Base-by-base conservation (phyloP, 2,329 filamentous ascomycete genomes). In the Trichothecium sympodiale region DNA sequence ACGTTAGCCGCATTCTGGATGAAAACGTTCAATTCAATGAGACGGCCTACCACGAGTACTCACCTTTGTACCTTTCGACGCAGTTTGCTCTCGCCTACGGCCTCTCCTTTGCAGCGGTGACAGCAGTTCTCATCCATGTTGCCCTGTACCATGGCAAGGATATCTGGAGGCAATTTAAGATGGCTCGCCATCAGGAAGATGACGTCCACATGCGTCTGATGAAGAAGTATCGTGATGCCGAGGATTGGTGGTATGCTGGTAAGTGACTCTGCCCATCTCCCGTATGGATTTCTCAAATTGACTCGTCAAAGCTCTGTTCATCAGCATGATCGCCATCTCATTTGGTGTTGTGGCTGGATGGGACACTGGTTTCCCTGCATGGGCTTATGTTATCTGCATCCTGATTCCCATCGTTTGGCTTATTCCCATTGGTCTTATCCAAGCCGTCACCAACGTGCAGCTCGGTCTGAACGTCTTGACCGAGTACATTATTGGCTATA, bases 401-500 rank as follows among this genome's bases (percentile, higher is more conserved):
- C 44, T 72, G 23, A 64, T 78, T 17, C 70, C 72, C 3, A 52
- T 75, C 26, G 47, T 77, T 25, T 77, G 73, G 69, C 62, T 73
- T 35, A 65, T 78, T 17, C 74, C 74, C 8, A 70, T 76, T 36
- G 74, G 74, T 34, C 68, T 79, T 43, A 64, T 78, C 32, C 71
- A 77, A 48, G 74, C 69, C 37, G 69, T 76, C 38, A 74, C 73
- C 29, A 76, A 77, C 51, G 69, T 71, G 35, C 71, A 77, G 50
- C 62, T 83, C 4, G 77, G 77, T 4, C 62, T 84, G 16, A 83
- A 83, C 45, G 77, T 85, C 14, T 57, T 84, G 39, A 80, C 78
- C n/a, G 79, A 83, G 51, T 82, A 80, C 46, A 69, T 85, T 40
- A 69, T 80, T 41, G 80, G 80, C 5, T 84, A 84, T 54, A 79